Evolutionary conservation across 1,284 basidiomycete genomes (phyloP).

Genomic region (Irpex sp.): DNA sequence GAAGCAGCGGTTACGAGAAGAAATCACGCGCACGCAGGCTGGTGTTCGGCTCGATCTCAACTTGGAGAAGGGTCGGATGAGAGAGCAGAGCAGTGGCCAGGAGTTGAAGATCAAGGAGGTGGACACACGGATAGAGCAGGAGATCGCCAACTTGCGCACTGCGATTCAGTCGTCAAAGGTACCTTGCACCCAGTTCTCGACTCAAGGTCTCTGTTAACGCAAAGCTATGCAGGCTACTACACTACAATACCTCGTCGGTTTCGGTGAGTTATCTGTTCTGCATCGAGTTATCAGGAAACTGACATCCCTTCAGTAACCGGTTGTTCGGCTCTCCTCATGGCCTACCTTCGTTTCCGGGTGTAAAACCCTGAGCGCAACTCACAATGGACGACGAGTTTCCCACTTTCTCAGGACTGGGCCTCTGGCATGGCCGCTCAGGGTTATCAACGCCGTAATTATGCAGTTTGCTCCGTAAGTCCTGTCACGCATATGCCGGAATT

Average conservation of each 20-base stretch:
- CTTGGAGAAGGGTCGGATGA: slow-evolving; percentile 93
- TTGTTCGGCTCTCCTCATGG: slow-evolving; percentile 84
- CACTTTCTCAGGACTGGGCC: neutral
- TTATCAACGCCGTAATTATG: neutral
- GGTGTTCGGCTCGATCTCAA: slow-evolving; percentile 96
- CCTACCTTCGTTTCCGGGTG: slow-evolving; percentile 71
- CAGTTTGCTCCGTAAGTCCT: too few relatives aligned
- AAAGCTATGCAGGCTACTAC: slow-evolving; percentile 61
- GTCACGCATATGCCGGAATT: too few relatives aligned
- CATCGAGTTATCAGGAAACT: neutral
- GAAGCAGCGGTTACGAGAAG: slow-evolving; percentile 91
- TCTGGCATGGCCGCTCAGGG: neutral
- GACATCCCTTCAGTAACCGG: slow-evolving; percentile 64
- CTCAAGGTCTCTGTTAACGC: neutral
- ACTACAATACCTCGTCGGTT: slow-evolving; percentile 79
- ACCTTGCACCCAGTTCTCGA: neutral
- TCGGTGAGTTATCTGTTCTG: slow-evolving; percentile 49
- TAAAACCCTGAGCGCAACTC: slow-evolving; percentile 17
- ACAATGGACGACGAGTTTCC: neutral
- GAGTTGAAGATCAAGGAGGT: slow-evolving; percentile 99
- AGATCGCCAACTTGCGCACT: slow-evolving; percentile 89
- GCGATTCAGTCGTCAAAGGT: slow-evolving; percentile 92
- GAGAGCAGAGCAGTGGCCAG: slow-evolving; percentile 91
- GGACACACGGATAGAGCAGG: slow-evolving; percentile 95
- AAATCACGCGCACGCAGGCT: slow-evolving; percentile 89